These are phyloP conservation scores for Plasmodium berghei DNA, from an alignment of 169 alveolate species.

Conservation along the genomic window DNA sequence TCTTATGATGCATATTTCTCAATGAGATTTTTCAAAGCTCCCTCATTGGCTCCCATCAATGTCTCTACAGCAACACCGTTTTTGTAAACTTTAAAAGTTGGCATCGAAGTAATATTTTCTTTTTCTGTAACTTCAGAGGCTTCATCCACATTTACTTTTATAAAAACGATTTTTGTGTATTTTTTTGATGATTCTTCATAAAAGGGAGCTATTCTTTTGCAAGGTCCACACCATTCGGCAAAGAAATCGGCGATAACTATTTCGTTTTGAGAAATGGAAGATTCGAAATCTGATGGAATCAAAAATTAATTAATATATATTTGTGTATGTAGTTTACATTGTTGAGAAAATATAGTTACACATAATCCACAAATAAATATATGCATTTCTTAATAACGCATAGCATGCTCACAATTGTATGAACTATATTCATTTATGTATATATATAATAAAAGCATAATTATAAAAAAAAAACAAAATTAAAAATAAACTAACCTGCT, in stretches of 20 bases:
- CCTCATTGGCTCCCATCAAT: slow-evolving; percentile 84
- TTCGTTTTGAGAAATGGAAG: slow-evolving; percentile 78
- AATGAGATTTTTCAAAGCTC: slow-evolving; percentile 76
- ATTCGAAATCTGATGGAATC: slow-evolving; percentile 79
- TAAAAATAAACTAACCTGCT: slow-evolving; percentile 58
- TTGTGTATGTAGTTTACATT: neutral
- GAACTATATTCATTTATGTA: neutral
- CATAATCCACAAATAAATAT: neutral
- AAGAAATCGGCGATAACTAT: slow-evolving; percentile 94
- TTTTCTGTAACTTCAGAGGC: slow-evolving; percentile 82
- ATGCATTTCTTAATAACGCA: too few relatives aligned
- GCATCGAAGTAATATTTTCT: slow-evolving; percentile 84
- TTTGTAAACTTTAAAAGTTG: slow-evolving; percentile 86
- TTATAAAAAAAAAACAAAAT: too few relatives aligned
- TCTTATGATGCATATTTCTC: slow-evolving; percentile 67
- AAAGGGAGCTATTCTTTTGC: slow-evolving; percentile 91
- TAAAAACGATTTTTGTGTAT: slow-evolving; percentile 77
- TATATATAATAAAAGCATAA: neutral
- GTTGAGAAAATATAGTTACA: neutral
- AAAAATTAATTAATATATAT: neutral
- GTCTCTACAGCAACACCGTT: slow-evolving; percentile 82
- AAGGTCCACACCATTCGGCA: slow-evolving; percentile 97
- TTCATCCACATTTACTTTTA: slow-evolving; percentile 85
- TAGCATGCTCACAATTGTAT: neutral
- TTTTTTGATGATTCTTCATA: slow-evolving; percentile 83